phyloP scores from a whole-genome alignment of 108 stramenopile species.

The Fistulifera pelliculosa region DNA sequence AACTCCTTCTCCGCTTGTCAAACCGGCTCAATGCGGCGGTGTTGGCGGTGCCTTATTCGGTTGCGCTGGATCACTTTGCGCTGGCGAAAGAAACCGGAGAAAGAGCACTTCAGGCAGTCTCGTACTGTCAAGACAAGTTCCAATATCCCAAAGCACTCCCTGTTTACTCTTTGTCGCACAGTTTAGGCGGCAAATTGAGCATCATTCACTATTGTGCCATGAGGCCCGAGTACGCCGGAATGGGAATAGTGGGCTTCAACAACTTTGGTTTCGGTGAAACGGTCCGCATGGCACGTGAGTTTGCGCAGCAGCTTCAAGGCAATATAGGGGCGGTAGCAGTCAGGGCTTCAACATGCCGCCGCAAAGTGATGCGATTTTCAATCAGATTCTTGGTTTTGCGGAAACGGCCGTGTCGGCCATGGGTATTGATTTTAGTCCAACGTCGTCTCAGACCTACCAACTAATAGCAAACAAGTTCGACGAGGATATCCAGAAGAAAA shows the following conservation, averaged over 20 bases:
- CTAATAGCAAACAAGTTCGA: conserved; percentile 55
- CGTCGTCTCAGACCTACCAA: conserved; percentile 44
- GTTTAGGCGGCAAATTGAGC: conserved; percentile 61
- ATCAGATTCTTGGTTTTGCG: conserved; percentile 57
- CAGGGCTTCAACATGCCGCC: not conserved
- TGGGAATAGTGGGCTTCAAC: conserved; percentile 69
- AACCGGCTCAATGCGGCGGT: conserved; percentile 53
- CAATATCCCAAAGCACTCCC: conserved; percentile 36
- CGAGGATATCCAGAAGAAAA: conserved; percentile 37
- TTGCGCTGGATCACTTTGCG: conserved; percentile 70
- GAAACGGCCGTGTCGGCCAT: conserved; percentile 54
- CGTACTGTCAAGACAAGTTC: conserved; percentile 48
- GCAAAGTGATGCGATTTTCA: conserved; percentile 19
- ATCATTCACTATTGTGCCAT: conserved; percentile 68
- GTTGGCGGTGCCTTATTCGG: conserved; percentile 60
- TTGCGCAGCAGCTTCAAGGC: conserved; percentile 48
- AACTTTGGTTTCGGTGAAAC: conserved; percentile 71
- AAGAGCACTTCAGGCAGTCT: conserved; percentile 38
- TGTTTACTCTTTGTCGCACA: conserved; percentile 54
- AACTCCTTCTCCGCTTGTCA: conserved; percentile 43
- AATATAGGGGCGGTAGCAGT: conserved; percentile 2
- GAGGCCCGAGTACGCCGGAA: conserved; percentile 42
- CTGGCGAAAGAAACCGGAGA: conserved; percentile 56
- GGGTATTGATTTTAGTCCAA: conserved; percentile 69
- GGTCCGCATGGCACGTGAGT: conserved; percentile 47